Base-by-base conservation (phyloP, 352 stramenopile species). In the Phytophthora rubi region DNA sequence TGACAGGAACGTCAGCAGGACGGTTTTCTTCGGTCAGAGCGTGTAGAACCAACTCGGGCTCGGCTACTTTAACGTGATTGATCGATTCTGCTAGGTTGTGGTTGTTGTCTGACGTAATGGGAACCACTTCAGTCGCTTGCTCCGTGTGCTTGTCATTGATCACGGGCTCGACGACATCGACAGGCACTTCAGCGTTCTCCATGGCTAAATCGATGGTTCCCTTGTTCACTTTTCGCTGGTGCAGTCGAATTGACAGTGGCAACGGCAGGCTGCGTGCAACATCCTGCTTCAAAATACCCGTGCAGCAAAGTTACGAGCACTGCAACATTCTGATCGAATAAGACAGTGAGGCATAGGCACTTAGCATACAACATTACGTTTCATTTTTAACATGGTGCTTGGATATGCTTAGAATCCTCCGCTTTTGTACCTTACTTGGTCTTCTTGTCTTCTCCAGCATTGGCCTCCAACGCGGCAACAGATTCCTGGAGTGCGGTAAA, bases 401-500 rank as follows among this genome's bases (percentile, higher is more conserved):
- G 30, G 59, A n/a, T 18, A 67, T 32, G 21, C 42, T 23, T 57
- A 32, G 28, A 15, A 21, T 62, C 23, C 23, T 26, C 23, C 23
- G 23, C 23, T 3, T 26, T 26, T 54, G 23, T 35, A 48, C 16
- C 55, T 62, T 72, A 80, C 44, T 79, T 76, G 39, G 54, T 60
- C 71, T 75, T 77, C 68, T 80, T 74, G 32, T 73, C 75, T 42
- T 69, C 65, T 8, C 53, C 56, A 4, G 65, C 56, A 32, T 59
- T 74, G 16, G 66, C 71, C 54, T 84, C 76, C 54, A 74, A 70
- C 13, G 68, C 65, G 42, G 62, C 69, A 3, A 71, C 74, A 3
- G 64, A 71, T 59, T 71, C 70, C 54, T 82, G 59, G 6, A 94
- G 75, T 49, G 71, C 79, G 18, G 80, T 70, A 66, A 91, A 93